Evolutionary conservation across 1,284 basidiomycete species (phyloP).

Genomic region (Singerocomus inundabilis): DNA sequence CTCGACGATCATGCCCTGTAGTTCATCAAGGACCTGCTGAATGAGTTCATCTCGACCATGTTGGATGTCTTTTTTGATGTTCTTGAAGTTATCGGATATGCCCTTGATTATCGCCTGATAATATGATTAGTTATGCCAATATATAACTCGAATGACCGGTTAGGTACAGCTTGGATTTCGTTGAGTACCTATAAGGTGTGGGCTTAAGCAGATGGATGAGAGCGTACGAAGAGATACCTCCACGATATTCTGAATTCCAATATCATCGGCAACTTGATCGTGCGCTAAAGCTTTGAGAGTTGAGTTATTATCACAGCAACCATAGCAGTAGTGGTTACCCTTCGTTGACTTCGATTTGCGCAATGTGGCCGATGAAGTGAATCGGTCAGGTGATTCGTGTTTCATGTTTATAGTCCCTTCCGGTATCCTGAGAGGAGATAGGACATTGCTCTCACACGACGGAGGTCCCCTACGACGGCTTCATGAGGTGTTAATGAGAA

Average conservation of each 20-base stretch:
- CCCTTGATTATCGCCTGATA: constrained; percentile 43
- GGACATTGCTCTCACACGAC: constrained; percentile 5
- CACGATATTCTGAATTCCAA: constrained; percentile 30
- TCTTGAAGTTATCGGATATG: constrained; percentile 41
- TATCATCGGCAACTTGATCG: constrained; percentile 7
- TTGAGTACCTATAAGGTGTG: constrained; percentile 24
- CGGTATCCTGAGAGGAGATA: constrained; percentile 21
- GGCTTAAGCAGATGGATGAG: neutral
- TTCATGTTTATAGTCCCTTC: neutral
- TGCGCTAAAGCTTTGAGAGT: neutral
- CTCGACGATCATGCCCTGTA: constrained; percentile 28
- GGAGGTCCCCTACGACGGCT: neutral
- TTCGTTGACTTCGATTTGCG: constrained; percentile 5
- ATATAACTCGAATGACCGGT: constrained; percentile 14
- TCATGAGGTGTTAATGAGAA: neutral
- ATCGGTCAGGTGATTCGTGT: neutral
- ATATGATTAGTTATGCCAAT: constrained; percentile 12
- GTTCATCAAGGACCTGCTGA: constrained; percentile 40
- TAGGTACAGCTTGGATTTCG: constrained; percentile 37
- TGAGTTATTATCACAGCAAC: neutral
- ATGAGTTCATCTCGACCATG: constrained; percentile 41
- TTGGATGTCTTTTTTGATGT: constrained; percentile 41
- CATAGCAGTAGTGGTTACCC: constrained; percentile 7
- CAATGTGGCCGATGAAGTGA: neutral
- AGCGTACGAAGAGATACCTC: constrained; percentile 16